Evolutionary conservation across 1,284 basidiomycete genomes (phyloP), one percentile per base, ranked within the genome.

Genomic region (Sanguinoderma infundibulare): DNA sequence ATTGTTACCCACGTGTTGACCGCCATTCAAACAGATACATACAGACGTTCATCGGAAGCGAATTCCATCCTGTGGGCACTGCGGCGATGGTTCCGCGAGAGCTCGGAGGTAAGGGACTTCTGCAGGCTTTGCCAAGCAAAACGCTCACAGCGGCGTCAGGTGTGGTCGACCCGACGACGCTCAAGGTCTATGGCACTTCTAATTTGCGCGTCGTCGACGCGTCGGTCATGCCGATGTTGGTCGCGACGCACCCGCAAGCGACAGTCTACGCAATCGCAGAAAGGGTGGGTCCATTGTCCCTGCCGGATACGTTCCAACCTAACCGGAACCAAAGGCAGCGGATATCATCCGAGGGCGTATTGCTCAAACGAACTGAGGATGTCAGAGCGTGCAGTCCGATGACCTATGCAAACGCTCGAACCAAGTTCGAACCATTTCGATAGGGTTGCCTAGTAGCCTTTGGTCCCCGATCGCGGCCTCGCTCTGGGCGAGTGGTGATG

Each of bases 151-250:
- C 24, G 12, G 26, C 15, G 9, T 17, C 20, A 63, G 87, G 87
- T 63, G 87, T 89, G 32, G 87, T 90, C 35, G 83, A 85, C 71
- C 59, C 59, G 20, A 73, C 83, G 22, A 78, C 81, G 42, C 73
- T 90, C 35, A 75, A 76, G 61, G 87, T 89, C 7, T 86, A 89
- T 72, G 87, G 87, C 35, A 81, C 82, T 9, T 59, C 75, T 53
- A 87, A 85, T 72, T 79, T 84, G 64, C 80, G 80, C 34, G 81
- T 83, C 2, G 80, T 77, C n/a, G 84, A 86, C 65, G 75, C 81
- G 17, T 83, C 81, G 0, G 75, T 86, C 22, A 81, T 78, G 67
- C 83, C 83, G 0, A 74, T 83, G 44, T 73, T 78, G 61, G 79
- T 83, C 59, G 74, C 79, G 34, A 76, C 78, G 9, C 81, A 83